Evolutionary conservation across 805 yeast genomes (phyloP).

Genomic region (Groenewaldozyma tartarivorans): DNA sequence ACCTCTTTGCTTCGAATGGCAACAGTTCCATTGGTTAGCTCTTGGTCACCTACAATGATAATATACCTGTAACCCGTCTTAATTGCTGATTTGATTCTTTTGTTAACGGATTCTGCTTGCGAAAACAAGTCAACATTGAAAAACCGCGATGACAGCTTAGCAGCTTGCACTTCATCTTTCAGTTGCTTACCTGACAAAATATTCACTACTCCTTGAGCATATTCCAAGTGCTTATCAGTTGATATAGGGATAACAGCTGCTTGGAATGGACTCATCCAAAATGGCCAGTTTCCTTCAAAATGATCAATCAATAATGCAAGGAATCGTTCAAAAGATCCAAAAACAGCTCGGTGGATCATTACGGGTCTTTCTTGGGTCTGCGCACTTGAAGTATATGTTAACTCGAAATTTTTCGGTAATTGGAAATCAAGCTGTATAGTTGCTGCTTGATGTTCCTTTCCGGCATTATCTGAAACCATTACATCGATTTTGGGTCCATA

Average conservation of each 20-base stretch:
- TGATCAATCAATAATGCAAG: slow-evolving; percentile 86
- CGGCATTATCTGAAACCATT: slow-evolving; percentile 66
- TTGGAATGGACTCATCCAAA: slow-evolving; percentile 92
- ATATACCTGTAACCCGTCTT: slow-evolving; percentile 67
- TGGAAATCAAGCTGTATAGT: slow-evolving; percentile 95
- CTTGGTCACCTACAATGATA: slow-evolving; percentile 82
- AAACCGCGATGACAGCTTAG: slow-evolving; percentile 48
- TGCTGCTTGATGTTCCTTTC: slow-evolving; percentile 85
- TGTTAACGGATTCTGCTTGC: slow-evolving; percentile 70
- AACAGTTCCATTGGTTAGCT: slow-evolving; percentile 46
- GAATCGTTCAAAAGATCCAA: slow-evolving; percentile 90
- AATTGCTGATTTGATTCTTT: slow-evolving; percentile 70
- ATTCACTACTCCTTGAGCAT: slow-evolving; percentile 41
- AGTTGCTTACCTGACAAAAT: slow-evolving; percentile 30
- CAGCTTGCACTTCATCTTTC: slow-evolving; percentile 26
- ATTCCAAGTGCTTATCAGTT: slow-evolving; percentile 47
- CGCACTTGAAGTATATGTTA: slow-evolving; percentile 42
- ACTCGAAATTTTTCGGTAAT: slow-evolving; percentile 73
- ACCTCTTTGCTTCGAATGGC: slow-evolving; percentile 55
- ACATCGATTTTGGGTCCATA: slow-evolving; percentile 71
- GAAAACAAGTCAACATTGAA: slow-evolving; percentile 70
- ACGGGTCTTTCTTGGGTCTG: slow-evolving; percentile 55
- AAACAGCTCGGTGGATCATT: slow-evolving; percentile 92
- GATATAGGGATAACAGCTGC: slow-evolving; percentile 76
- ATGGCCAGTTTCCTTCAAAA: slow-evolving; percentile 91